Percentiles rank a stretch among this genome's conserved stretches.
These are phyloP conservation scores for Tricholoma sp. DNA, from an alignment of 768 basidiomycete genomes.

Conservation along the genomic window DNA sequence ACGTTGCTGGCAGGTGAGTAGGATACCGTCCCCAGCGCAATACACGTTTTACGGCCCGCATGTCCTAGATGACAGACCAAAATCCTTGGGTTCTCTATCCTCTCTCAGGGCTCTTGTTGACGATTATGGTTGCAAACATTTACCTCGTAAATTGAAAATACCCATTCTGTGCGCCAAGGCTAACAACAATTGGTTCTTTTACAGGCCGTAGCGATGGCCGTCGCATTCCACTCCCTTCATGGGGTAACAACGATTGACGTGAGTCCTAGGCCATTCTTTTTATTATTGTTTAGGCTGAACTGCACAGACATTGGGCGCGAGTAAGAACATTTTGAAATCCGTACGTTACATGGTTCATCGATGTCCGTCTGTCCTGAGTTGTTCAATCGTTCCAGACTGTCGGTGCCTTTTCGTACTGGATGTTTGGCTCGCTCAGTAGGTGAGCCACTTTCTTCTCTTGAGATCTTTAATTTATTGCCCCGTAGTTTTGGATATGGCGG, in stretches of 20 bases:
- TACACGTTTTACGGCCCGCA: not conserved
- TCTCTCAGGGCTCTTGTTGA: constrained; percentile 26
- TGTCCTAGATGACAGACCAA: constrained; percentile 34
- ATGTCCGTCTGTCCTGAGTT: not conserved
- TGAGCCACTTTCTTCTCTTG: not conserved
- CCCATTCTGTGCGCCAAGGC: not conserved
- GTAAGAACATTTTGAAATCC: constrained; percentile 23
- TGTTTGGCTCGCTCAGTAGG: constrained; percentile 37
- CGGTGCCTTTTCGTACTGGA: constrained; percentile 41
- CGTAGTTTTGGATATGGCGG: constrained; percentile 34
- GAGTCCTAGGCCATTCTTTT: not conserved
- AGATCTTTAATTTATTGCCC: not conserved
- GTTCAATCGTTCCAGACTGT: constrained; percentile 24
- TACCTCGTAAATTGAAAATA: constrained; percentile 26
- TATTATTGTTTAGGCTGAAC: not conserved
- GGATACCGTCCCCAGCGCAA: not conserved
- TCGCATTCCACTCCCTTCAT: constrained; percentile 18
- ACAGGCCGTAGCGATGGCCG: constrained; percentile 25
- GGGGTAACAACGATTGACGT: constrained; percentile 20
- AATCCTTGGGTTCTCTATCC: constrained; percentile 31
- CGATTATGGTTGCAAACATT: constrained; percentile 33
- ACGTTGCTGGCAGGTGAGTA: constrained; percentile 45
- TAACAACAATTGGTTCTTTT: constrained; percentile 1
- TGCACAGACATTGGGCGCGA: constrained; percentile 20
- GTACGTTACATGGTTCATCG: constrained; percentile 13